phyloP scores from a whole-genome alignment of 2,329 filamentous ascomycete species.

The Aspergillus unguis region DNA sequence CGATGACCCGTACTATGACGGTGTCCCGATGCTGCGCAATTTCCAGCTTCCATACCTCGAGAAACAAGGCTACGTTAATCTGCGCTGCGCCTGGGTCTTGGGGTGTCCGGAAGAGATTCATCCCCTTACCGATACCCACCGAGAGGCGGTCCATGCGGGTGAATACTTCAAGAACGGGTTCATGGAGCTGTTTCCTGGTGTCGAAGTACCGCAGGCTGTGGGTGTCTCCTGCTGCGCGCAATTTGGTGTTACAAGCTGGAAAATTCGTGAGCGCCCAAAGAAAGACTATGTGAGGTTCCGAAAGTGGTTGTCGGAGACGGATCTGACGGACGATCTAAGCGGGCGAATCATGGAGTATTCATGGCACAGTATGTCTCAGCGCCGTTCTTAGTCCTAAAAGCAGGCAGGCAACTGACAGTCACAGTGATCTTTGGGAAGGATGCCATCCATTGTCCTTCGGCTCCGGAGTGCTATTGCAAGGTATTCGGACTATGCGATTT shows the following conservation, averaged over 20 bases:
- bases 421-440: constrained; percentile 58
- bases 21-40: constrained; percentile 47
- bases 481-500: constrained; percentile 61
- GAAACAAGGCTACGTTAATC: constrained; percentile 52
- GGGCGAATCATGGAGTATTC: constrained; percentile 57
- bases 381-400: constrained; percentile 14
- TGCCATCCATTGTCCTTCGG: constrained; percentile 59
- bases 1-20: constrained; percentile 52
- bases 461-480: constrained; percentile 63
- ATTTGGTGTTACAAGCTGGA: constrained; percentile 51
- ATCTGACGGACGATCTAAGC: constrained; percentile 48
- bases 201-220: constrained; percentile 42
- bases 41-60: constrained; percentile 50
- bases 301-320: constrained; percentile 49
- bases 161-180: constrained; percentile 50
- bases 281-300: constrained; percentile 50
- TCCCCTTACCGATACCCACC: constrained; percentile 43
- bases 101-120: constrained; percentile 53
- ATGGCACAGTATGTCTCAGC: constrained; percentile 53
- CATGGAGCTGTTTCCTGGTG: constrained; percentile 46
- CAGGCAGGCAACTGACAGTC: constrained; percentile 4
- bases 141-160: constrained; percentile 47
- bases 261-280: constrained; percentile 45
- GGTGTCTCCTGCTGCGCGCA: constrained; percentile 55
- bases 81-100: constrained; percentile 52